Percentiles rank a stretch among this genome's conserved stretches.
phyloP scores from a whole-genome alignment of 164 flowering plant genomes.

The Magnolia officinalis region DNA sequence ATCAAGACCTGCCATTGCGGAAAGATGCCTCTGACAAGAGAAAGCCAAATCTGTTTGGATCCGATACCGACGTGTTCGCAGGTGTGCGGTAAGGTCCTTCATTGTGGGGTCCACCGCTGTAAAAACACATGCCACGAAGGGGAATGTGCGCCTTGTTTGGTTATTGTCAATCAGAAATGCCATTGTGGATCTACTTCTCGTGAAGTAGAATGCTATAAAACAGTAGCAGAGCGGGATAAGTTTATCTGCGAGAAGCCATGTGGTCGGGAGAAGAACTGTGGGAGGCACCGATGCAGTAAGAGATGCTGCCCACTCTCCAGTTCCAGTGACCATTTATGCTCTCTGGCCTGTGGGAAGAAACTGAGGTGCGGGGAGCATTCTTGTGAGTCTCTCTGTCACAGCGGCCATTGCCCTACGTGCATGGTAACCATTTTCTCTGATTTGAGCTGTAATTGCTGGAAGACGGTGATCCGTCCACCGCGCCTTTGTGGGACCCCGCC shows the following conservation, averaged over 20 bases:
- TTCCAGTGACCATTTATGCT: too few relatives aligned
- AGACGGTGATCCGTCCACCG: too few relatives aligned
- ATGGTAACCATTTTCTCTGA: too few relatives aligned
- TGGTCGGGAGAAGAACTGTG: constrained; percentile 88
- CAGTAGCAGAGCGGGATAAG: constrained; percentile 30
- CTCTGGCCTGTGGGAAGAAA: too few relatives aligned
- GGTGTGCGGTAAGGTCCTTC: constrained; percentile 59
- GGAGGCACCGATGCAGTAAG: constrained; percentile 94
- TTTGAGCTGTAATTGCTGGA: too few relatives aligned
- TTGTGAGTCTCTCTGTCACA: too few relatives aligned
- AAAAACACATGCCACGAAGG: constrained; percentile 71
- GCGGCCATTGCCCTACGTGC: too few relatives aligned
- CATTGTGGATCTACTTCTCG: constrained; percentile 78
- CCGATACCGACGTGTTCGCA: constrained; percentile 74
- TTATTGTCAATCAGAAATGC: constrained; percentile 69
- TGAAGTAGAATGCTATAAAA: constrained; percentile 65
- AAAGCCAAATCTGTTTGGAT: constrained; percentile 68
- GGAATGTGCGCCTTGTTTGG: constrained; percentile 62
- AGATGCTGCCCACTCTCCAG: too few relatives aligned
- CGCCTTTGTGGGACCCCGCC: too few relatives aligned
- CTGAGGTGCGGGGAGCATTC: too few relatives aligned
- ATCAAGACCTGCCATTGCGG: constrained; percentile 80
- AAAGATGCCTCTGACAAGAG: constrained; percentile 51
- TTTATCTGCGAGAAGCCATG: constrained; percentile 79
- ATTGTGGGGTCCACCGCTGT: constrained; percentile 69